A percentile compares a stretch with the other conserved stretches of the same genome.
Conservation (phyloP, 2,329 filamentous ascomycete species). For the Neofusicoccum kwambonambiense region DNA sequence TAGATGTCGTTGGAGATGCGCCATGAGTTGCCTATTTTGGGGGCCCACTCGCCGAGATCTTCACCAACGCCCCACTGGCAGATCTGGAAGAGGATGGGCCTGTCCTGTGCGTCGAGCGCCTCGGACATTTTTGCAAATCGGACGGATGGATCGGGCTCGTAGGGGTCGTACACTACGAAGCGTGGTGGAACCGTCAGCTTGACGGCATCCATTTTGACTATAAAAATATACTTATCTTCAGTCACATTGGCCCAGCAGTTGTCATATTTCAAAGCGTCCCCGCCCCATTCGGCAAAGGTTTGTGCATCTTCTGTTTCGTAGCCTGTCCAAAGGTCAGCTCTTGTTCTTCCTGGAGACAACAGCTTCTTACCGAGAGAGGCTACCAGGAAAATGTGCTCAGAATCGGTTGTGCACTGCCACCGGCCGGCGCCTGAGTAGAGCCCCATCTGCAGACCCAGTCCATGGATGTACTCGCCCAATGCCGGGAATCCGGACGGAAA, state of each 20-base stretch:
- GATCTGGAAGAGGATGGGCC: conserved; percentile 26
- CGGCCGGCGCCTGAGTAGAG: conserved; percentile 49
- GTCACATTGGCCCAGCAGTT: conserved; percentile 48
- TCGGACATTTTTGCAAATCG: conserved; percentile 21
- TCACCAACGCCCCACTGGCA: conserved; percentile 27
- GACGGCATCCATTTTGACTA: neutral
- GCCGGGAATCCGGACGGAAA: conserved; percentile 54
- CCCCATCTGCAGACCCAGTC: conserved; percentile 51
- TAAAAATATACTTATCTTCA: conserved; percentile 12
- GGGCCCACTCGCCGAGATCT: conserved; percentile 27
- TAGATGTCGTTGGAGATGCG: conserved; percentile 23
- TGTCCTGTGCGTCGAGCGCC: conserved; percentile 23
- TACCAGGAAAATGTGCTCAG: conserved; percentile 46
- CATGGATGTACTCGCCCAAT: conserved; percentile 52
- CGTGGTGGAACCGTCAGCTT: neutral
- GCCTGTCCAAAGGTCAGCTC: neutral
- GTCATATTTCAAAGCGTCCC: conserved; percentile 51
- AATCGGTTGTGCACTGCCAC: conserved; percentile 24
- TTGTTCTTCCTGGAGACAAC: too few species aligned
- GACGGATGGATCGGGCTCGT: conserved; percentile 2
- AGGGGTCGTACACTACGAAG: neutral
- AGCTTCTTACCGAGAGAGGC: conserved; percentile 43
- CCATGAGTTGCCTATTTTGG: conserved; percentile 27
- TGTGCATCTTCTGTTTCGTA: conserved; percentile 27
- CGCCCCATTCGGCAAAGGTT: conserved; percentile 28